A percentile compares a stretch with the other conserved stretches of the same genome.
These are phyloP conservation scores for Magnolia changhungtana DNA, from an alignment of 164 flowering plant genomes.

Conservation along the genomic window DNA sequence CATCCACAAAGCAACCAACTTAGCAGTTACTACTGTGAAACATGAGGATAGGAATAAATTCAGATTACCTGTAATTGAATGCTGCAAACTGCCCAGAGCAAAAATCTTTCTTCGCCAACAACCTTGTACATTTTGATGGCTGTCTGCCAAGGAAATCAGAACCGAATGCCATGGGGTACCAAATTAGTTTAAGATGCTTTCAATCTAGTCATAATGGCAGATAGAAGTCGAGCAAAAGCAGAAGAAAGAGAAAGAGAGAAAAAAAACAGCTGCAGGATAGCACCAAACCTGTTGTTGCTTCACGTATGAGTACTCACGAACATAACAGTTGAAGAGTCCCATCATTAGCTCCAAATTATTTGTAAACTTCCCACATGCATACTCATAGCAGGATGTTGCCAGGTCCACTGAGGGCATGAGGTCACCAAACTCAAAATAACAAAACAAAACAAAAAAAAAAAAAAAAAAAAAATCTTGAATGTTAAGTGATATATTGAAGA, in stretches of 20 bases:
- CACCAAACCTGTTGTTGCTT: slow-evolving; percentile 89
- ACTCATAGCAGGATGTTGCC: slow-evolving; percentile 88
- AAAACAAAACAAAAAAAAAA: not conserved
- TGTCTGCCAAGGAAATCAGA: slow-evolving; percentile 48
- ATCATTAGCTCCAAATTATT: slow-evolving; percentile 79
- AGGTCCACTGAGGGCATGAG: slow-evolving; percentile 60
- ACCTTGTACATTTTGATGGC: slow-evolving; percentile 95
- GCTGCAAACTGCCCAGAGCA: slow-evolving; percentile 99
- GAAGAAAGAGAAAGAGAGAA: not conserved
- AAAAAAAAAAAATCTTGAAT: not conserved
- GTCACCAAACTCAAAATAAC: slow-evolving; percentile 1
- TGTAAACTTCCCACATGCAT: slow-evolving; percentile 69
- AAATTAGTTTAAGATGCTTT: not conserved
- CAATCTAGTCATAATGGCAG: not conserved
- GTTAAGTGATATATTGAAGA: not conserved
- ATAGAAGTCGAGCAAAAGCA: not conserved
- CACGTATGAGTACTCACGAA: slow-evolving; percentile 85
- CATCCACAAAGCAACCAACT: no score
- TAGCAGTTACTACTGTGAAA: no score
- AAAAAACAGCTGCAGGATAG: not conserved
- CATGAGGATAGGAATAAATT: not conserved
- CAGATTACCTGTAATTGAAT: slow-evolving; percentile 76
- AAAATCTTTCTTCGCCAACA: slow-evolving; percentile 81
- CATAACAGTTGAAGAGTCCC: slow-evolving; percentile 92
- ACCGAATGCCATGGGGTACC: not conserved